Evolutionary conservation across 352 stramenopile species (phyloP).

Genomic region (Phytophthora cryptogea): DNA sequence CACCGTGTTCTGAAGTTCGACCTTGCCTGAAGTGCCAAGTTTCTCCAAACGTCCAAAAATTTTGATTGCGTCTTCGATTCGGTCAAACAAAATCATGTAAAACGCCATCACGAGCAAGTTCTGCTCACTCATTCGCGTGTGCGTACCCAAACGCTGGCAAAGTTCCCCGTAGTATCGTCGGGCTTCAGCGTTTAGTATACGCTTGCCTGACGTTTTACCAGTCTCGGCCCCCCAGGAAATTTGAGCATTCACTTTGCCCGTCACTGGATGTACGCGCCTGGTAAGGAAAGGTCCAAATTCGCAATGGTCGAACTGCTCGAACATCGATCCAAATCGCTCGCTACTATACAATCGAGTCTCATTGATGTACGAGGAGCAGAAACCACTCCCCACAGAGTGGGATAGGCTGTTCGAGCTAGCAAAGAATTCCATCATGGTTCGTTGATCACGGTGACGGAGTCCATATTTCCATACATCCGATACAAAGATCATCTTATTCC

Average conservation of each 20-base stretch:
- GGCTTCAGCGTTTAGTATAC: constrained; percentile 44
- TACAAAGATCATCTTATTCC: constrained; percentile 44
- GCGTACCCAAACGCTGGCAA: constrained; percentile 44
- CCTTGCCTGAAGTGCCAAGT: background rate
- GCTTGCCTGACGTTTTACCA: constrained; percentile 20
- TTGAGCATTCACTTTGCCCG: constrained; percentile 19
- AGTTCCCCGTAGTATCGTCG: constrained; percentile 45
- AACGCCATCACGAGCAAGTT: constrained; percentile 53
- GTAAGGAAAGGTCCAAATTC: constrained; percentile 55
- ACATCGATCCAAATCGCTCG: constrained; percentile 31
- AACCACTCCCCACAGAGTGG: constrained; percentile 35
- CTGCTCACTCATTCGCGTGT: constrained; percentile 24
- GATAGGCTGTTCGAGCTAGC: constrained; percentile 19
- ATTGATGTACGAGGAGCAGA: constrained; percentile 34
- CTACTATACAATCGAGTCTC: constrained; percentile 29
- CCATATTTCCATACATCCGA: constrained; percentile 56
- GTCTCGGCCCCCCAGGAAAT: constrained; percentile 1
- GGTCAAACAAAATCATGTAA: constrained; percentile 56
- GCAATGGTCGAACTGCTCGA: constrained; percentile 45
- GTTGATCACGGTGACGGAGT: constrained; percentile 47
- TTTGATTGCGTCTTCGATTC: constrained; percentile 37
- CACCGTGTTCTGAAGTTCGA: constrained; percentile 32
- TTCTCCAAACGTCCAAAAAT: constrained; percentile 37
- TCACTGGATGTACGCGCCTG: constrained; percentile 44
- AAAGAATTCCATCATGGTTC: constrained; percentile 41